These are phyloP conservation scores for Metschnikowia lunata DNA, from an alignment of 805 yeast species.

Conservation along the genomic window DNA sequence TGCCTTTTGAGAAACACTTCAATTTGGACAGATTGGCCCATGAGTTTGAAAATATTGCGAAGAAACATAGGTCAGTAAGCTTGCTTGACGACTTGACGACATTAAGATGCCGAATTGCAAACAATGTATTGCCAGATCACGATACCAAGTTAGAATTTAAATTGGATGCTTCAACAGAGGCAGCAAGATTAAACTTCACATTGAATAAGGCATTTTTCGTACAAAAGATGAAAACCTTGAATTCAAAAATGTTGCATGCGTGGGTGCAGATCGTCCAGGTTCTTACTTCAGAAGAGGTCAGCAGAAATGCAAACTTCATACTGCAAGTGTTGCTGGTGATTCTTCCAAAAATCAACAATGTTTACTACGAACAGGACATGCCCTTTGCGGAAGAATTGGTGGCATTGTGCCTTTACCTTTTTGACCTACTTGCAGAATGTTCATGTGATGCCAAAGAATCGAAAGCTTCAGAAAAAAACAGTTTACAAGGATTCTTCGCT, in stretches of 20 bases:
- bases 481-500: slow-evolving; percentile 53
- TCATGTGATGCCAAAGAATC: slow-evolving; percentile 13
- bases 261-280: slow-evolving; percentile 83
- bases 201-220: slow-evolving; percentile 45
- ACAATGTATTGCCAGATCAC: slow-evolving; percentile 8
- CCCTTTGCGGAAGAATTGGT: slow-evolving; percentile 71
- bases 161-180: slow-evolving; percentile 25
- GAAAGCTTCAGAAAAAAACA: not conserved
- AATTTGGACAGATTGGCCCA: slow-evolving; percentile 34
- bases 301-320: slow-evolving; percentile 48
- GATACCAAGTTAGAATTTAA: slow-evolving; percentile 24
- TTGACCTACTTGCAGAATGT: slow-evolving; percentile 46
- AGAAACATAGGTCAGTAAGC: not conserved
- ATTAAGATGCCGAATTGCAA: slow-evolving; percentile 21
- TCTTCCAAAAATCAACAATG: slow-evolving; percentile 65
- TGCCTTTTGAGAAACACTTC: slow-evolving; percentile 23
- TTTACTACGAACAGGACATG: slow-evolving; percentile 63
- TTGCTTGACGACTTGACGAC: slow-evolving; percentile 24
- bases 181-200: slow-evolving; percentile 29
- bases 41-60: slow-evolving; percentile 22
- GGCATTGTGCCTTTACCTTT: slow-evolving; percentile 67
- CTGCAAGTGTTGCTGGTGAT: slow-evolving; percentile 72
- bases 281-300: slow-evolving; percentile 53
- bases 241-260: slow-evolving; percentile 62
- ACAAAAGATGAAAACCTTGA: slow-evolving; percentile 46